These are phyloP conservation scores for Suillus bovinus DNA, from an alignment of 768 basidiomycete genomes.

Conservation along the genomic window DNA sequence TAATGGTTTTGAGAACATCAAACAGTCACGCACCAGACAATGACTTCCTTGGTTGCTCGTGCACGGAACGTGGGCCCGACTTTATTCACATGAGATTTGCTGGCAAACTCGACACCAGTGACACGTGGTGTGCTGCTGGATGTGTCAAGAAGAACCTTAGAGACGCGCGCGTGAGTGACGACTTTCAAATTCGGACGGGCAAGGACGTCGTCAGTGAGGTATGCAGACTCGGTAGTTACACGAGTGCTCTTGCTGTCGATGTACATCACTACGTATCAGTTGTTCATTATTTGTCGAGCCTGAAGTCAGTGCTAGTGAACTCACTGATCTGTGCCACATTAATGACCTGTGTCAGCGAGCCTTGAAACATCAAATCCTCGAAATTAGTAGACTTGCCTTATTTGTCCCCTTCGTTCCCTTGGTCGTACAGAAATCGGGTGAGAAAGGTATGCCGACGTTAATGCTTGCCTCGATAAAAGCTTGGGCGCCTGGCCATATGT, in stretches of 20 bases:
- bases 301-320: conserved; percentile 12
- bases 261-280: conserved; percentile 58
- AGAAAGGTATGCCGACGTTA: conserved; percentile 51
- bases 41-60: conserved; percentile 56
- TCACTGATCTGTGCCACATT: conserved; percentile 41
- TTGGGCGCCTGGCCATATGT: conserved; percentile 43
- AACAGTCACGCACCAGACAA: conserved; percentile 50
- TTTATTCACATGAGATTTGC: conserved; percentile 21
- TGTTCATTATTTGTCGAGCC: conserved; percentile 1
- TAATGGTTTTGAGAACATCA: background rate
- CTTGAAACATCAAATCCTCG: background rate
- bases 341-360: background rate
- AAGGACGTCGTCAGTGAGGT: conserved; percentile 65
- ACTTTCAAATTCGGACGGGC: conserved; percentile 66
- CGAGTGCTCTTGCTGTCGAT: conserved; percentile 52
- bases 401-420: conserved; percentile 60
- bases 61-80: conserved; percentile 43
- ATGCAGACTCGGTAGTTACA: conserved; percentile 65
- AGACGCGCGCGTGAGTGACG: conserved; percentile 54
- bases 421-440: conserved; percentile 56
- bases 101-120: conserved; percentile 60
- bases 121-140: conserved; percentile 44
- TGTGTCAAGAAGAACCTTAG: conserved; percentile 56
- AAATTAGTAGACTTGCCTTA: conserved; percentile 43
- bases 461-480: conserved; percentile 57